Evolutionary conservation across 805 yeast genomes (phyloP).

Genomic region (Ogataea neopini): DNA sequence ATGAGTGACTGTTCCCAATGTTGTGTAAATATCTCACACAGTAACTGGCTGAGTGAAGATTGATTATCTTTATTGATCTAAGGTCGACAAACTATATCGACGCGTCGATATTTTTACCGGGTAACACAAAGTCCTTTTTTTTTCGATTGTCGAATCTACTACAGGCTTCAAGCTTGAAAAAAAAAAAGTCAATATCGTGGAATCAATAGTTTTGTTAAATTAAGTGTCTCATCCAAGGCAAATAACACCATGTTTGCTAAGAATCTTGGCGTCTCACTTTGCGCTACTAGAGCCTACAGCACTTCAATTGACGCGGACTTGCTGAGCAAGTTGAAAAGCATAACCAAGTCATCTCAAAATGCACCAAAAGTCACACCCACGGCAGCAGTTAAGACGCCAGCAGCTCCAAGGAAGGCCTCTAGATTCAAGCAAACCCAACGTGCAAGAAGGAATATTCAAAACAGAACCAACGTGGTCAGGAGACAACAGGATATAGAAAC

Average conservation of each 20-base stretch:
- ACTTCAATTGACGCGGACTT: slow-evolving; percentile 2
- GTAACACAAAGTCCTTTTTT: neutral
- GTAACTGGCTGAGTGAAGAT: no score
- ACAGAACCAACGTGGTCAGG: neutral
- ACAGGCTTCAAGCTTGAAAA: neutral
- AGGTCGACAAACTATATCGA: neutral
- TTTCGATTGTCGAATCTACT: neutral
- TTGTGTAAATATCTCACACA: no score
- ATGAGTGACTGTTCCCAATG: no score
- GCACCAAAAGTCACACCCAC: neutral
- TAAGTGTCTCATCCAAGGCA: no score
- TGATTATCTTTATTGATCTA: neutral
- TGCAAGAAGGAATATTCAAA: slow-evolving; percentile 4
- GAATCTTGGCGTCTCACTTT: neutral
- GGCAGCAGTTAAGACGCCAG: neutral
- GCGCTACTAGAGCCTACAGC: neutral
- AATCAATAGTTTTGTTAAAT: neutral
- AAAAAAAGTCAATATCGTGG: neutral
- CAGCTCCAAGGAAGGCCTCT: neutral
- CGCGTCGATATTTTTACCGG: slow-evolving; percentile 2
- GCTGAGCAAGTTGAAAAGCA: slow-evolving; percentile 3
- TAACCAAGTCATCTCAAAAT: neutral
- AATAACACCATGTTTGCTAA: slow-evolving; percentile 1
- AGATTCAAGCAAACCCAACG: slow-evolving; percentile 1
- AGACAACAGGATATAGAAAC: neutral